Conservation (phyloP, 768 basidiomycete species). For the Termitomyces sp. region DNA sequence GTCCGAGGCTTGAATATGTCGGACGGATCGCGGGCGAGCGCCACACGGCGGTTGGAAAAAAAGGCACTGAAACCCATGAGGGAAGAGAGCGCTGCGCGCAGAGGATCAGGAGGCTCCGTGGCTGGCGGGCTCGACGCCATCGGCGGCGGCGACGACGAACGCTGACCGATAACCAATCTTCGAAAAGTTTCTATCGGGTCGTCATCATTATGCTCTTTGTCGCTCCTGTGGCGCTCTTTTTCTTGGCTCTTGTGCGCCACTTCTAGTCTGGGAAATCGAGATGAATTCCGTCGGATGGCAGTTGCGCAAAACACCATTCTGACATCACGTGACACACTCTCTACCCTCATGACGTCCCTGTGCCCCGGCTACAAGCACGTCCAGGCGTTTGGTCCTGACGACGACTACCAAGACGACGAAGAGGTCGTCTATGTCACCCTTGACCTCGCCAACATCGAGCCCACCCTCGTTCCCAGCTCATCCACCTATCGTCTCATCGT, state of each 20-base stretch:
- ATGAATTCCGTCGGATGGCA: too few species aligned
- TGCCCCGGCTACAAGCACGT: slow-evolving; percentile 64
- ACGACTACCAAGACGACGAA: slow-evolving; percentile 57
- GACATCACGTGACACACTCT: too few species aligned
- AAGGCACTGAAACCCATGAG: neutral
- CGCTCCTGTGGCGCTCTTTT: too few species aligned
- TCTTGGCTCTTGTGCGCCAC: too few species aligned
- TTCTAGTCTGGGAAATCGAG: too few species aligned
- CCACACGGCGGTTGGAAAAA: neutral
- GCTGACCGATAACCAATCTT: too few species aligned
- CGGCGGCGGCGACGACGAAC: too few species aligned
- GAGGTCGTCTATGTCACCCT: slow-evolving; percentile 68
- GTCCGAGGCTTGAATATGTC: neutral
- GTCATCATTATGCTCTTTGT: too few species aligned
- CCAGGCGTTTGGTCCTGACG: slow-evolving; percentile 59
- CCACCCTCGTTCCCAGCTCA: slow-evolving; percentile 68
- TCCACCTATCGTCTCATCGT: slow-evolving; percentile 72
- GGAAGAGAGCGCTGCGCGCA: neutral
- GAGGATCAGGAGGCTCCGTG: neutral
- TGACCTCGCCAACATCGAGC: slow-evolving; percentile 68
- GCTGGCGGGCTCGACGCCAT: too few species aligned
- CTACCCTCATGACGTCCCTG: slow-evolving; percentile 19
- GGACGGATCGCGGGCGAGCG: neutral
- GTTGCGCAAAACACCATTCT: too few species aligned
- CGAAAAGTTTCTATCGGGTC: too few species aligned